Percentiles rank a stretch among this genome's conserved stretches.
These are phyloP conservation scores for Xylariaceae sp. DNA, from an alignment of 2,329 filamentous ascomycete species.

Conservation along the genomic window DNA sequence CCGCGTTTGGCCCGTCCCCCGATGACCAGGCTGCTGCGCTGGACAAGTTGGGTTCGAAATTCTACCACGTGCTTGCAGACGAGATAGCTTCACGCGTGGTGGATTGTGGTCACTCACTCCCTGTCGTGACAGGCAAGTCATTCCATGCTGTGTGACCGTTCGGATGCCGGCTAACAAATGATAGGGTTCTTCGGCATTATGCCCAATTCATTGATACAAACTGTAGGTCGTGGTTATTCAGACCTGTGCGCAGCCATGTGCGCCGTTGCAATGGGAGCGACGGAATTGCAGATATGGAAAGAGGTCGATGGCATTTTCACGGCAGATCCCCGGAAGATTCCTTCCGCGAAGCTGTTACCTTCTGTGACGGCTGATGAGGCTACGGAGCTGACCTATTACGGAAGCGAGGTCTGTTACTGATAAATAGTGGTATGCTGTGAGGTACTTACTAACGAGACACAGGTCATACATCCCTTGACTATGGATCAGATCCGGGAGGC, in stretches of 20 bases:
- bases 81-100: constrained; percentile 24
- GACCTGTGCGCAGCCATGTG: constrained; percentile 67
- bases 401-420: constrained; percentile 44
- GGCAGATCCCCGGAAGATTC: constrained; percentile 75
- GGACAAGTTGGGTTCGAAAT: constrained; percentile 22
- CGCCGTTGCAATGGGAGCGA: constrained; percentile 59
- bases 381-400: constrained; percentile 70
- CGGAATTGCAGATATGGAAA: constrained; percentile 70
- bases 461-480: constrained; percentile 77
- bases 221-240: constrained; percentile 66
- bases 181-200: constrained; percentile 67
- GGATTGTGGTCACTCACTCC: constrained; percentile 23
- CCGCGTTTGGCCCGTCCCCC: constrained; percentile 23
- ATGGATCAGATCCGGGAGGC: constrained; percentile 72
- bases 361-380: constrained; percentile 73
- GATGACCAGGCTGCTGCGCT: constrained; percentile 24
- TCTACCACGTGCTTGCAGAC: constrained; percentile 25
- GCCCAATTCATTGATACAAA: constrained; percentile 60
- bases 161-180: constrained; percentile 8
- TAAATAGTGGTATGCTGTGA: neutral
- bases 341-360: constrained; percentile 64
- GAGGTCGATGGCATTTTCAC: constrained; percentile 73
- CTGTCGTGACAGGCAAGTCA: constrained; percentile 26
- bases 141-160: neutral
- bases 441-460: constrained; percentile 11